Percentiles rank a stretch among this genome's conserved stretches.
Evolutionary conservation across 108 stramenopile species (phyloP).

Genomic region (Cyclotella cryptica): DNA sequence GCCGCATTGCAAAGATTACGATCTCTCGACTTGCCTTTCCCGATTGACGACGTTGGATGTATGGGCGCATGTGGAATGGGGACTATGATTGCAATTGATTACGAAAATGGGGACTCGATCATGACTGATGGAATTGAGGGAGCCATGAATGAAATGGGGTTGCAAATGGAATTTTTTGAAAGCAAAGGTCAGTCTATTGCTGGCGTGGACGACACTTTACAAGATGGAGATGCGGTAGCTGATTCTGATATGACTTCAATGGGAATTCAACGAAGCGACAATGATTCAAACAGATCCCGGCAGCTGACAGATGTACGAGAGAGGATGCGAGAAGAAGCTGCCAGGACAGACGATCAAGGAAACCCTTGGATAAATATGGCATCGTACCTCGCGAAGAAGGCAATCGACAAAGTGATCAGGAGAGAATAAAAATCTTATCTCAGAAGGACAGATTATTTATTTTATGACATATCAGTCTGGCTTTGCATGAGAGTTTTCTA

Average conservation of each 20-base stretch:
- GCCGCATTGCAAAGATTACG: conserved; percentile 46
- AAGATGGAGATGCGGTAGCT: not conserved
- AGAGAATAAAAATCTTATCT: not conserved
- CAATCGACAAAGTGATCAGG: conserved; percentile 30
- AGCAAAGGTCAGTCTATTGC: not conserved
- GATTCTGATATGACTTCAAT: not conserved
- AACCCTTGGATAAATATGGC: conserved; percentile 57
- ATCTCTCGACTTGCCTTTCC: conserved; percentile 46
- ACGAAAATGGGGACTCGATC: conserved; percentile 56
- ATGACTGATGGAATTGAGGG: conserved; percentile 56
- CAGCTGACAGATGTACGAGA: conserved; percentile 41
- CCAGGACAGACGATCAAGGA: conserved; percentile 20
- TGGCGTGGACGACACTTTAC: not conserved
- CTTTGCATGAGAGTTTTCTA: no score
- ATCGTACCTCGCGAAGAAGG: conserved; percentile 46
- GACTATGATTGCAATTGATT: conserved; percentile 71
- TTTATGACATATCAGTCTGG: no score
- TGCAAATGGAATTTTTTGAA: not conserved
- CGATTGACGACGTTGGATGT: conserved; percentile 62
- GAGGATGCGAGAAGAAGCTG: conserved; percentile 47
- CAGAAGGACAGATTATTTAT: not conserved
- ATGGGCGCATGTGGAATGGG: conserved; percentile 66
- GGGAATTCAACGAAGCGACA: not conserved
- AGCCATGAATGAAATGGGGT: conserved; percentile 35
- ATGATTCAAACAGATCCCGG: conserved; percentile 5